These are phyloP conservation scores for Cyberlindnera galapagoensis DNA, from an alignment of 805 yeast genomes.

Conservation along the genomic window DNA sequence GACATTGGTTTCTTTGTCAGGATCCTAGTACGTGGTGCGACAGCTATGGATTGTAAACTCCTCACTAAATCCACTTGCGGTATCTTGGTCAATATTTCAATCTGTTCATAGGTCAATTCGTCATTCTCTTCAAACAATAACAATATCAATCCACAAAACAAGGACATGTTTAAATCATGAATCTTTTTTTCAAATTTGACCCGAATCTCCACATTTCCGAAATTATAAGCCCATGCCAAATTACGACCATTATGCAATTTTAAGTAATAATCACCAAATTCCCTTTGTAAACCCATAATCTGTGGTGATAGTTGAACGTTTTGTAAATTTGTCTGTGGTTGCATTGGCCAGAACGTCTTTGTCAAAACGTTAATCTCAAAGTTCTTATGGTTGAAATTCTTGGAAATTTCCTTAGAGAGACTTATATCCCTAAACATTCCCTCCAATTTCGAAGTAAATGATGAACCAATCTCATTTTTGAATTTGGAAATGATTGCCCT, in stretches of 20 bases:
- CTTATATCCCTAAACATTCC: slow-evolving; percentile 83
- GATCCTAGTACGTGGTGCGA: slow-evolving; percentile 77
- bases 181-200: slow-evolving; percentile 61
- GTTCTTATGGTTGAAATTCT: slow-evolving; percentile 33
- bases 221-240: slow-evolving; percentile 72
- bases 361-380: slow-evolving; percentile 52
- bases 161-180: slow-evolving; percentile 75
- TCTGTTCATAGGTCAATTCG: slow-evolving; percentile 51
- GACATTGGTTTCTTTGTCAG: slow-evolving; percentile 70
- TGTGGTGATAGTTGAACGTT: slow-evolving; percentile 37
- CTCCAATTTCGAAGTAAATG: slow-evolving; percentile 72
- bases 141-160: slow-evolving; percentile 74
- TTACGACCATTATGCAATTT: slow-evolving; percentile 50
- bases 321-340: slow-evolving; percentile 24
- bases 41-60: slow-evolving; percentile 76
- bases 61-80: slow-evolving; percentile 69
- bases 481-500: slow-evolving; percentile 58
- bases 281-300: slow-evolving; percentile 34
- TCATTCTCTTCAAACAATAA: slow-evolving; percentile 60
- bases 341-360: slow-evolving; percentile 63
- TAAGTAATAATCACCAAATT: slow-evolving; percentile 47
- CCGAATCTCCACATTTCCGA: slow-evolving; percentile 77
- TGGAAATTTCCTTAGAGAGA: slow-evolving; percentile 42
- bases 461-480: slow-evolving; percentile 70
- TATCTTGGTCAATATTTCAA: slow-evolving; percentile 58